Conservation (phyloP, 169 alveolate genomes). For the Eimeria falciformis region DNA sequence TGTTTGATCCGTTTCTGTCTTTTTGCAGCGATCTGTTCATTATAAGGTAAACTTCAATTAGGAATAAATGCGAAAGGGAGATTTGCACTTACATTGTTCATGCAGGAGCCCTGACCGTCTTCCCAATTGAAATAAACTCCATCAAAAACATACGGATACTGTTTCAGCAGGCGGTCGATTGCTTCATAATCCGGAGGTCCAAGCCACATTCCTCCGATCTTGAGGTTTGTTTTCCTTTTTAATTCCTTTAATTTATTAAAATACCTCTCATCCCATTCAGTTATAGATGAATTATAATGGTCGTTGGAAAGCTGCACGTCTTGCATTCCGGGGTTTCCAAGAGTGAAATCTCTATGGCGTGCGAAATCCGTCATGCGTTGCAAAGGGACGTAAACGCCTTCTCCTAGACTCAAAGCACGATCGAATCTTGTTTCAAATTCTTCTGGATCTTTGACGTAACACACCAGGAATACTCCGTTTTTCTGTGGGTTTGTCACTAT, state of each 20-base stretch:
- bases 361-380: constrained; percentile 54
- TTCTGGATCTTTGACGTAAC: constrained; percentile 9
- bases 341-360: neutral
- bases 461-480: constrained; percentile 25
- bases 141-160: constrained; percentile 8
- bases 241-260: neutral
- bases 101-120: constrained; percentile 61
- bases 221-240: constrained; percentile 12
- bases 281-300: neutral
- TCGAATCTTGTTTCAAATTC: constrained; percentile 9
- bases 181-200: constrained; percentile 52
- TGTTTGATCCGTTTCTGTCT: neutral
- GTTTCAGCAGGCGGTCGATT: neutral
- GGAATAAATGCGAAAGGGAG: neutral
- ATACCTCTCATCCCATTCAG: constrained; percentile 11
- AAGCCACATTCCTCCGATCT: constrained; percentile 47
- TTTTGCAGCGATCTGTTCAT: neutral
- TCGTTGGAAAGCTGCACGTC: constrained; percentile 5
- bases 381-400: constrained; percentile 60
- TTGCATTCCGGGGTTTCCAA: constrained; percentile 46
- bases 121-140: constrained; percentile 68
- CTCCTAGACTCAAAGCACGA: constrained; percentile 43
- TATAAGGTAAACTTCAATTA: neutral
- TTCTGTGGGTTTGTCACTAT: neutral
- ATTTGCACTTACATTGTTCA: constrained; percentile 34